These are phyloP conservation scores for Elaeis guineensis DNA, from an alignment of 176 grass and related monocot species.

Conservation along the genomic window DNA sequence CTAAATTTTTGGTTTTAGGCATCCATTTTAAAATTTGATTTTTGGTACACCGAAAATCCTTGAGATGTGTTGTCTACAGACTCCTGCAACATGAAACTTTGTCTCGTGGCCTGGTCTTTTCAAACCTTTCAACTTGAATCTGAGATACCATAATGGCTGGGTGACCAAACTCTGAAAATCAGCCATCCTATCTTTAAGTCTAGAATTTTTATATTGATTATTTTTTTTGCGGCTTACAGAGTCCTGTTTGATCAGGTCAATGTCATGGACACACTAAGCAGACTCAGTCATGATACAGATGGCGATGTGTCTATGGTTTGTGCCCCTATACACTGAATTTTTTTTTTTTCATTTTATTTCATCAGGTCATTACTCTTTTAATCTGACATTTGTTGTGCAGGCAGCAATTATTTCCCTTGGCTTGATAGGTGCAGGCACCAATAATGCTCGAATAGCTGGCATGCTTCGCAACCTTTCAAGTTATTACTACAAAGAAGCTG, in stretches of 20 bases:
- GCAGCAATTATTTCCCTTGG: slow-evolving; percentile 86
- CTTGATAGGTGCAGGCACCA: slow-evolving; percentile 94
- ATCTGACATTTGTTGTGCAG: slow-evolving; percentile 30
- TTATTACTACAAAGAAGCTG: slow-evolving; percentile 99
- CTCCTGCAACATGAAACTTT: too few relatives aligned
- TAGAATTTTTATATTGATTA: too few relatives aligned
- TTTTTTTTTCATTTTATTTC: background rate
- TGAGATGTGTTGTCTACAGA: too few relatives aligned
- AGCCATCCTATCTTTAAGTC: too few relatives aligned
- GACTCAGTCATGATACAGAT: slow-evolving; percentile 96
- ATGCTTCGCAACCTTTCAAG: slow-evolving; percentile 98
- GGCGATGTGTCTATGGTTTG: slow-evolving; percentile 89
- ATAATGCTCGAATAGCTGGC: slow-evolving; percentile 96
- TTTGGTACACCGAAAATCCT: too few relatives aligned
- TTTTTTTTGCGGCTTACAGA: too few relatives aligned
- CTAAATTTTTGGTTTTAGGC: too few relatives aligned
- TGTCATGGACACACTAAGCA: slow-evolving; percentile 98
- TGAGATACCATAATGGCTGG: too few relatives aligned
- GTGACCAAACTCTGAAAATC: too few relatives aligned
- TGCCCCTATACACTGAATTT: background rate
- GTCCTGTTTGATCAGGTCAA: slow-evolving; percentile 49
- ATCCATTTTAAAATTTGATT: too few relatives aligned
- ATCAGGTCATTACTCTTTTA: background rate
- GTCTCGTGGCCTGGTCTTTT: too few relatives aligned
- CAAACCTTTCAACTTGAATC: too few relatives aligned